A percentile compares a stretch with the other conserved stretches of the same genome.
Evolutionary conservation across 177 flowering plant species (phyloP).

Genomic region (Vitis hybrid): DNA sequence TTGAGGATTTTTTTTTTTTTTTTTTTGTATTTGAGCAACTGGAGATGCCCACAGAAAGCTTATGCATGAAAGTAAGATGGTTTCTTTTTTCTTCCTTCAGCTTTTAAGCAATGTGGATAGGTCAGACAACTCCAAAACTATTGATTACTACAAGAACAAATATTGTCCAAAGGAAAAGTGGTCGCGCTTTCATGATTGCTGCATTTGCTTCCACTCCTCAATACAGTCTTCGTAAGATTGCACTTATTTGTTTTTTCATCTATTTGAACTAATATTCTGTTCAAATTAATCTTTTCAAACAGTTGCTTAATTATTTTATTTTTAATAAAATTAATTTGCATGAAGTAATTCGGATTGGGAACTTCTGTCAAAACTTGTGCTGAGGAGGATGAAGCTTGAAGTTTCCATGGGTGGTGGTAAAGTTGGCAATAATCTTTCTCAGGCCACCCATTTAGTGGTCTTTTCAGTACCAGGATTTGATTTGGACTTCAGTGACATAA

Average conservation of each 20-base stretch:
- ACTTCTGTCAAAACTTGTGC: slow-evolving; percentile 42
- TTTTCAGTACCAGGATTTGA: slow-evolving; percentile 37
- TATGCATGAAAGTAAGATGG: no score
- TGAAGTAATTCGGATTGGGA: slow-evolving; percentile 48
- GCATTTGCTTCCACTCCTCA: slow-evolving; percentile 52
- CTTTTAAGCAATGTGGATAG: slow-evolving; percentile 52
- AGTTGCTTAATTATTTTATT: neutral
- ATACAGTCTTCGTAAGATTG: slow-evolving; percentile 36
- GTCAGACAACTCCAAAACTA: slow-evolving; percentile 38
- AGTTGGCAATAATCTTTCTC: slow-evolving; percentile 44
- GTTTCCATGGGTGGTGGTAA: slow-evolving; percentile 74
- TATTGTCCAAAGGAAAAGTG: slow-evolving; percentile 67
- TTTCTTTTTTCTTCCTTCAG: slow-evolving; percentile 26
- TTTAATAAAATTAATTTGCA: neutral
- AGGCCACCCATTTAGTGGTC: slow-evolving; percentile 81
- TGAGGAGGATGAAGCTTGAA: slow-evolving; percentile 75
- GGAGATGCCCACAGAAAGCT: neutral
- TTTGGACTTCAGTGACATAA: slow-evolving; percentile 37
- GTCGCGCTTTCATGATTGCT: slow-evolving; percentile 62
- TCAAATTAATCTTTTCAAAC: neutral
- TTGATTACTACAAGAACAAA: slow-evolving; percentile 66
- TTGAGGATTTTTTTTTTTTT: neutral
- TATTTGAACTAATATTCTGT: neutral
- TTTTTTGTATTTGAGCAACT: neutral
- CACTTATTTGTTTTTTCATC: neutral